Evolutionary conservation across 2,329 filamentous ascomycete species (phyloP).

Genomic region (Daldinia sp.): DNA sequence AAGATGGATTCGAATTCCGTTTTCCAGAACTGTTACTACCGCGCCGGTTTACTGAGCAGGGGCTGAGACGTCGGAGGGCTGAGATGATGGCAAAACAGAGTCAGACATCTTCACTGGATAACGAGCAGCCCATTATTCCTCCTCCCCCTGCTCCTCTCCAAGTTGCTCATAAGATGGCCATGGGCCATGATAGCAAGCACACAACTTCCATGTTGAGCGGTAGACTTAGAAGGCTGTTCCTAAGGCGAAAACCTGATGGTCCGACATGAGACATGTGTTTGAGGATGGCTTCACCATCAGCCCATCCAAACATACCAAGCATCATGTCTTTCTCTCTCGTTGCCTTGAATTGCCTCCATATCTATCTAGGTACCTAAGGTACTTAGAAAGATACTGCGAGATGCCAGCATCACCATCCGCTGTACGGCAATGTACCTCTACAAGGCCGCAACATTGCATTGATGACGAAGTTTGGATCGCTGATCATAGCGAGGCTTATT

Average conservation of each 20-base stretch:
- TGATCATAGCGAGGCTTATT: no score
- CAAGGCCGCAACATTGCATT: neutral
- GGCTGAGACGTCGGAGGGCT: conserved; percentile 42
- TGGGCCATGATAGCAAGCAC: conserved; percentile 31
- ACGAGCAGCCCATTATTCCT: conserved; percentile 27
- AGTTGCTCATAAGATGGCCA: conserved; percentile 27
- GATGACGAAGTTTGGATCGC: neutral
- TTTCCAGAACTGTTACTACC: conserved; percentile 48
- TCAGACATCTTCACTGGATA: conserved; percentile 32
- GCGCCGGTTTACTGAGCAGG: conserved; percentile 32
- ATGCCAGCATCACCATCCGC: neutral
- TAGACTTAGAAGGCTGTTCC: conserved; percentile 45
- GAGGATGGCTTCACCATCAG: neutral
- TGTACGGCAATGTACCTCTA: neutral
- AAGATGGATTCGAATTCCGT: conserved; percentile 51
- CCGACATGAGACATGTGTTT: conserved; percentile 18
- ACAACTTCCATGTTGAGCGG: conserved; percentile 42
- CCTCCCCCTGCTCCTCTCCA: conserved; percentile 38
- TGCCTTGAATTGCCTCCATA: neutral
- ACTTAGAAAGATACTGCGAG: neutral
- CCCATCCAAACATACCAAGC: neutral
- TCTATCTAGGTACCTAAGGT: neutral
- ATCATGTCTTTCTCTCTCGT: neutral
- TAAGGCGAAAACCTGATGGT: conserved; percentile 40
- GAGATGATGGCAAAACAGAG: conserved; percentile 19